Percentiles rank a stretch among this genome's conserved stretches.
These are phyloP conservation scores for Rhododendron kiyosumense DNA, from an alignment of 148 eudicot genomes.

Conservation along the genomic window DNA sequence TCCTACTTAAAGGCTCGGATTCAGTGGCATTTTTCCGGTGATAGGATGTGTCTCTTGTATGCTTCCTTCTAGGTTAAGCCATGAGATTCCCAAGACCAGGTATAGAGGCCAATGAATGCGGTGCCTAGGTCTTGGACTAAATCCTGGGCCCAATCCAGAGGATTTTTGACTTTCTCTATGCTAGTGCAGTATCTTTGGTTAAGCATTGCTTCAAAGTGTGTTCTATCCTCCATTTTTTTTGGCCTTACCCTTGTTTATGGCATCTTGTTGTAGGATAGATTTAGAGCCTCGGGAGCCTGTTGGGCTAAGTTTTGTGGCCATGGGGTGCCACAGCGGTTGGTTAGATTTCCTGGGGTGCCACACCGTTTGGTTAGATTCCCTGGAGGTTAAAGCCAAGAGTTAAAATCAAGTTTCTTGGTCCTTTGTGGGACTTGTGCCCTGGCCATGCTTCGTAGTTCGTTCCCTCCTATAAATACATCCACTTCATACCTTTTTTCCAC, in stretches of 20 bases:
- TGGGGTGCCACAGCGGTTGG: neutral
- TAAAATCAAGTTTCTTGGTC: neutral
- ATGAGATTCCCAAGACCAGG: neutral
- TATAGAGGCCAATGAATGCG: neutral
- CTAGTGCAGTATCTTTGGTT: neutral
- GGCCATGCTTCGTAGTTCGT: neutral
- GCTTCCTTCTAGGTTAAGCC: neutral
- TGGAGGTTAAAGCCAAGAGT: neutral
- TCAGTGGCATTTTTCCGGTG: neutral
- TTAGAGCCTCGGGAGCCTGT: neutral
- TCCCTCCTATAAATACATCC: neutral
- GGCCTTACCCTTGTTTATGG: neutral
- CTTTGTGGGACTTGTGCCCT: neutral
- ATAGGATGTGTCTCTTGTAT: neutral
- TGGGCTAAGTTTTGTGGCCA: neutral
- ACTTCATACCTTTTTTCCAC: neutral
- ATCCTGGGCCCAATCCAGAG: neutral
- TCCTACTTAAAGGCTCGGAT: neutral
- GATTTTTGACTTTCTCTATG: neutral
- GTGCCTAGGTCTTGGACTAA: neutral
- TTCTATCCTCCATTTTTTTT: neutral
- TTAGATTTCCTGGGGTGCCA: neutral
- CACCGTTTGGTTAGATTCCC: neutral
- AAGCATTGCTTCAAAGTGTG: neutral
- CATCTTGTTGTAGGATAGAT: neutral